Evolutionary conservation across 2,329 filamentous ascomycete genomes (phyloP), one percentile per base, ranked within the genome.

Genomic region (Arthrinium puccinioides): DNA sequence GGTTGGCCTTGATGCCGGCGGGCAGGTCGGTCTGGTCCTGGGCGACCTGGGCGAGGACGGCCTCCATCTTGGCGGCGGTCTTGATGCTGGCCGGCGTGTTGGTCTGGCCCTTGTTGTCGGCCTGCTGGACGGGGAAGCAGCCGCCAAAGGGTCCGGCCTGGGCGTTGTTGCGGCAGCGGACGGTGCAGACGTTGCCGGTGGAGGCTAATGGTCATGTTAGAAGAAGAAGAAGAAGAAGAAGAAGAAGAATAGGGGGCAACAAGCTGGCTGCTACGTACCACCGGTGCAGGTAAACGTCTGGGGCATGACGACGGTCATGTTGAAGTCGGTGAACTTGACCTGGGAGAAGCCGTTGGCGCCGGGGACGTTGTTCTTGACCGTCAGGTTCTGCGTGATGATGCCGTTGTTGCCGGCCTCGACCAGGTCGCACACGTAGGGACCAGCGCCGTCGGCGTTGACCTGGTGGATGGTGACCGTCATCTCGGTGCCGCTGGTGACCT

Each of bases 91-190:
- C 51, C 3, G 69, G 57, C 1, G 56, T 63, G 57, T 74, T 74
- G 39, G 50, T 52, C 33, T 54, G 64, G 31, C 63, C 40, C 0
- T 54, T 47, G 10, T 49, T 49, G 44, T 76, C 74, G 21, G 59
- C 57, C 49, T 80, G 76, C 53, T 76, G 69, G 14, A 78, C 65
- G 3, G 73, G 59, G 51, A 79, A 70, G 56, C 75, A 79, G 35
- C 74, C 69, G 26, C 71, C 70, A 38, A 79, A 79, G 10, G 72
- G 72, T 5, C 73, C 72, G 9, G 72, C 72, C 4, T 69, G 55
- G 4, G 73, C 71, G 39, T 69, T 72, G 60, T 79, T 79, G 15
- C 72, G 64, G 62, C 75, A 79, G 24, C 75, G 68, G 15, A 79
- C 63, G 1, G 74, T 78, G 62, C 73, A 76, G 26, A 77, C 50